Base-by-base conservation (phyloP, 768 basidiomycete species). In the Naganishia onofrii region DNA sequence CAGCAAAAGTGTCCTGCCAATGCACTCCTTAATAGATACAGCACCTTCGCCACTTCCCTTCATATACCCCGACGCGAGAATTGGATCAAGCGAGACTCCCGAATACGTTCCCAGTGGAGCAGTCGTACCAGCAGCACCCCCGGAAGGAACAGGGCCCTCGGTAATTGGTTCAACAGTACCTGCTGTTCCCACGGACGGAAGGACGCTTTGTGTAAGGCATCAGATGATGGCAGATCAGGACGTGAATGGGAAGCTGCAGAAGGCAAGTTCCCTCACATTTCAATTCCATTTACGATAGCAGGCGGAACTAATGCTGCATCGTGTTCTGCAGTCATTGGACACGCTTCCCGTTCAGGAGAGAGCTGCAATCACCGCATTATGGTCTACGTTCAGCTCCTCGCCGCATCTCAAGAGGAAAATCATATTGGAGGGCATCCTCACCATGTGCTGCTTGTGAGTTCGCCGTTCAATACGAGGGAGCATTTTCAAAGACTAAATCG, bases 201-300 rank as follows among this genome's bases (percentile, higher is more conserved):
- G 91, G 56, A 95, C 92, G 82, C 85, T 96, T 21, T 97, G 94
- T 78, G 88, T 93, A 6, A 83, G 94, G 36, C 95, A 98, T 81
- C 91, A 94, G 83, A 86, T 94, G 56, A 98, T 95, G 88, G 95
- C 95, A 6, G 93, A 98, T 83, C 88, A 95, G 81, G 92, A 92
- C 17, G 93, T 90, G 28, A 96, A 91, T 80, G 83, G 91, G 71
- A 93, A 89, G 83, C 85, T 98, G 8, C 95, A 97, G 81, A 88
- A 89, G 84, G 94, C 92, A 71, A 76, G 87, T 17, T 48, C 3
- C 6, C 15, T 44, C 8, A 57, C n/a, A 34, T 32, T 34, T 56
- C n/a, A n/a, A 36, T 69, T 74, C 32, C 17, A 8, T 36, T 48
- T 42, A 10, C 21, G 9, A 46, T 54, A n/a, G 21, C 64, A 51